Base-by-base conservation (phyloP, 1,284 basidiomycete genomes). In the Tilletia walkeri region DNA sequence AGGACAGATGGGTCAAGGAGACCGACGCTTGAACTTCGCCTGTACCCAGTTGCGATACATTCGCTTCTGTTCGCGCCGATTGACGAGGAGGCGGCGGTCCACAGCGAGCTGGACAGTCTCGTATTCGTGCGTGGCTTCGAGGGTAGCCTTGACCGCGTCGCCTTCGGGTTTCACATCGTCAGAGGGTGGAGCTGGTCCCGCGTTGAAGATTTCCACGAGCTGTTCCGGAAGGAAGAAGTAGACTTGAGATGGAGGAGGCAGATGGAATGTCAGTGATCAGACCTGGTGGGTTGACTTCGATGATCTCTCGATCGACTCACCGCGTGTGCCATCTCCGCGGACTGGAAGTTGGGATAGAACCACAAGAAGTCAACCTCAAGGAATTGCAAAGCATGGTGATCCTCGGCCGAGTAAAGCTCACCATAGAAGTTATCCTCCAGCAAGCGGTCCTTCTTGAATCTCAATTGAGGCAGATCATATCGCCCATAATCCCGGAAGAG, bases 401-500 rank as follows among this genome's bases (percentile, higher is more conserved):
- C 24, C 24, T 30, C 24, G 24, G 24, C 24, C 24, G 24, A 30
- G 24, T 30, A 30, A n/a, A 56, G 50, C 71, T 63, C 65, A 74
- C 71, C 69, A 71, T 83, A 83, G 39, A 83, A 92, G 82, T 95
- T 95, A 67, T 95, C 93, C 50, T 93, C 91, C 16, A 99, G 87
- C 74, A 99, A 80, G 34, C 96, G 87, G 1, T 91, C 89, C 20
- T 89, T 88, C 84, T 93, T 95, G 87, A 99, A 97, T 4, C 96
- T 88, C 34, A 99, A 86, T 84, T 99, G 95, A 94, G 81, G 81
- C 2, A 83, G 88, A 83, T 99, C 96, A 82, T 98, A 89, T 36
- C 96, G 88, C 0, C 94, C 96, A 80, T 99, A 99, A 84, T 99
- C 96, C 5, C 96, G 89, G 73, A 99, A 87, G 1, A 97, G 86